Evolutionary conservation across 192 early-diverging fungal species (phyloP), one percentile per base, ranked within the genome.

Genomic region (Entophlyctis luteolus): DNA sequence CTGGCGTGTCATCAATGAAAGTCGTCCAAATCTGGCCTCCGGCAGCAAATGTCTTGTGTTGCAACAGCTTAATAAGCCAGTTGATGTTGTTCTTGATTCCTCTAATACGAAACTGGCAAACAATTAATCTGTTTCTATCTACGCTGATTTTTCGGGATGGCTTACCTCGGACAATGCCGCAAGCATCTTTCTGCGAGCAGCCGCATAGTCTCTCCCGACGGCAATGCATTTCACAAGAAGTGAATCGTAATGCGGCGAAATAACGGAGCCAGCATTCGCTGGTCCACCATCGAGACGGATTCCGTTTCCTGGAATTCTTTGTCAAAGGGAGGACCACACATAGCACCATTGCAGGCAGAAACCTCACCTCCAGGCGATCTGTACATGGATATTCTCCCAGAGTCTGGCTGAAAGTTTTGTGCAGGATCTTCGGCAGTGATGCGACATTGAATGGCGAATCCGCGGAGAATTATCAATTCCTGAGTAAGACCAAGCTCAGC

Each of bases 61-160:
- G 88, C 42, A 98, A 79, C 62, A 98, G 81, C 33, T 90, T 85
- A 76, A 89, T 91, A 46, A 98, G 80, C 80, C 96, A 98, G 55
- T 88, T 86, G 77, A 96, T 92, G 75, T 96, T 98, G 54, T 94
- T 98, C 75, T 98, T 94, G 68, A 98, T 87, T 67, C 95, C 95
- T 60, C 93, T 89, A 56, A 98, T 91, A 74, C 94, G 85, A 86
- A 98, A 98, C 79, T 57, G 34, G 36, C 18, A 31, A 1, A 57
- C 8, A 35, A 42, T 12, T n/a, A n/a, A n/a, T n/a, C n/a, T n/a
- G n/a, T n/a, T n/a, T n/a, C n/a, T n/a, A n/a, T n/a, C n/a, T n/a
- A n/a, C n/a, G n/a, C n/a, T n/a, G n/a, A n/a, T n/a, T n/a, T n/a
- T n/a, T n/a, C n/a, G n/a, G n/a, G n/a, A n/a, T n/a, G n/a, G 27